phyloP scores from a whole-genome alignment of 257 asterid genomes.

The Orobanche coerulescens region DNA sequence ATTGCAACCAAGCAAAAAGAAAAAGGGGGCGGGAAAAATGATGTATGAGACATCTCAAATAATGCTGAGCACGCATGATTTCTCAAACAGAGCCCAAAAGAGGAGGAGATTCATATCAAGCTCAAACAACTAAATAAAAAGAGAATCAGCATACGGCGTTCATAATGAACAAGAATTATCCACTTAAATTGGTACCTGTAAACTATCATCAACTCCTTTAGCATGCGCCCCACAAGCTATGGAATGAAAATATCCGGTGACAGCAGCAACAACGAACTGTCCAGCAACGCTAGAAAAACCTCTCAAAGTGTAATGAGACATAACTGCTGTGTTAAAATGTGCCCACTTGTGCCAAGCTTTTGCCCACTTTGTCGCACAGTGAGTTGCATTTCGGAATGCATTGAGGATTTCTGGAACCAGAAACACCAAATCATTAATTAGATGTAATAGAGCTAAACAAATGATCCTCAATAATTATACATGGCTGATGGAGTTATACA shows the following conservation, averaged over 20 bases:
- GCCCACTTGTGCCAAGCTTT: slow-evolving; percentile 99
- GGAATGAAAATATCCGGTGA: slow-evolving; percentile 94
- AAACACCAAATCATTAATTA: slow-evolving; percentile 24
- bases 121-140: not conserved
- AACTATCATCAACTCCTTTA: slow-evolving; percentile 97
- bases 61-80: not conserved
- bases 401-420: slow-evolving; percentile 65
- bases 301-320: slow-evolving; percentile 90
- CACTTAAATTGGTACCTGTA: slow-evolving; percentile 50
- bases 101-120: too few species aligned
- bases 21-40: not conserved
- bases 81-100: slow-evolving; percentile 11
- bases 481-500: slow-evolving; percentile 5
- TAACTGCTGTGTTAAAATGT: slow-evolving; percentile 92
- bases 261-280: slow-evolving; percentile 92
- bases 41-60: slow-evolving; percentile 16
- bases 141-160: slow-evolving; percentile 15
- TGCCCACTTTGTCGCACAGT: slow-evolving; percentile 80
- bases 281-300: slow-evolving; percentile 58
- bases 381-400: slow-evolving; percentile 86
- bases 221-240: slow-evolving; percentile 97
- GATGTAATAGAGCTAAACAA: slow-evolving; percentile 9
- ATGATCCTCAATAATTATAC: slow-evolving; percentile 12
- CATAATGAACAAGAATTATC: slow-evolving; percentile 8
- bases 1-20: slow-evolving; percentile 11